Base-by-base conservation (phyloP, 2,329 filamentous ascomycete species). In the Periconia sp. region DNA sequence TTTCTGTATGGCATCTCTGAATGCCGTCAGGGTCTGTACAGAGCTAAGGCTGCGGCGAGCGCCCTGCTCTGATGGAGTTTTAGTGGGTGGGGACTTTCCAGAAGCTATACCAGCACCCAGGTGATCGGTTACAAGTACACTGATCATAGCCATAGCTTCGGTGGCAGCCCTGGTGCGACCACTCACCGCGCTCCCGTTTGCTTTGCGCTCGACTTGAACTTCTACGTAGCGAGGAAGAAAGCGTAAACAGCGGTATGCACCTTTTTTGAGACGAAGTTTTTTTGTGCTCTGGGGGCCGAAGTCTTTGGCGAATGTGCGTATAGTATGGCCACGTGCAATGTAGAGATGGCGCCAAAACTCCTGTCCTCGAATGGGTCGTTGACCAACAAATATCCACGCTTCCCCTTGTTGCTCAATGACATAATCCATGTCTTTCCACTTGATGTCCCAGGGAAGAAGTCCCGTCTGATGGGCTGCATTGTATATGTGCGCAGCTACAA, bases 1-100 rank as follows among this genome's bases (percentile, higher is more conserved):
- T 4, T 34, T 12, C 12, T 52, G 42, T 13, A 42, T 17, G n/a
- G 34, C 22, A 5, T 45, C 24, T 22, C 50, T 52, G 16, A 43
- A 50, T 5, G 30, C 21, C 8, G 6, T 9, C 9, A 33, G 17
- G 15, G 17, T 17, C 9, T 33, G 13, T 7, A 33, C 11, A 10
- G 31, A 33, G 13, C 15, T 33, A 13, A 18, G 31, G 10, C 21
- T 33, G 15, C 13, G 2, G n/a, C 13, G 13, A 8, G 23, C 23
- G n/a, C 23, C n/a, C 23, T 25, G 8, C 6, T 17, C 9, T 17
- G n/a, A n/a, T n/a, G n/a, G n/a, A n/a, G n/a, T n/a, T n/a, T n/a
- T n/a, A n/a, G n/a, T n/a, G n/a, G n/a, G n/a, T n/a, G n/a, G n/a
- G n/a, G n/a, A n/a, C n/a, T n/a, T n/a, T n/a, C n/a, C n/a, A n/a